These are phyloP conservation scores for Syzygium grande DNA, from an alignment of 345 rosid genomes.

Conservation along the genomic window DNA sequence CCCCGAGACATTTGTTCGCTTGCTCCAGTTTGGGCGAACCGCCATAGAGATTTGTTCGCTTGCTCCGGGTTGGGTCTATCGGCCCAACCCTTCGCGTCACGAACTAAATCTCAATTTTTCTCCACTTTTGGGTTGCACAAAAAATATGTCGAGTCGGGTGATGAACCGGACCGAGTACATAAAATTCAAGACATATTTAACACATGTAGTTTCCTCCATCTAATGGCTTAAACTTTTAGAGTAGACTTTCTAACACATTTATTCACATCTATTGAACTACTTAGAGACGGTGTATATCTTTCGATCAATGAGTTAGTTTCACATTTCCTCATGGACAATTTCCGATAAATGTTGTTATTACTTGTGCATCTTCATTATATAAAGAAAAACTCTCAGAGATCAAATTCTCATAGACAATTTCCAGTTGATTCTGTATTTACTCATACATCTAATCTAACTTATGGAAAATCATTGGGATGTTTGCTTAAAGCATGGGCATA, in stretches of 20 bases:
- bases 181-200: too few relatives aligned
- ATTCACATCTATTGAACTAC: background rate
- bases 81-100: too few relatives aligned
- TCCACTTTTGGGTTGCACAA: too few relatives aligned
- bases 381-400: background rate
- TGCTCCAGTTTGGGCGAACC: too few relatives aligned
- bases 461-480: background rate
- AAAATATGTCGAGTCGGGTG: too few relatives aligned
- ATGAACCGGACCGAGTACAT: too few relatives aligned
- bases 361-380: background rate
- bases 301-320: background rate
- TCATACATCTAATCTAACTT: background rate
- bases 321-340: background rate
- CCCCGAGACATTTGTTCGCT: too few relatives aligned
- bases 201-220: background rate
- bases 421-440: background rate
- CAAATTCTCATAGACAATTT: background rate
- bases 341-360: background rate
- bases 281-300: background rate
- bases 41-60: too few relatives aligned
- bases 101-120: too few relatives aligned
- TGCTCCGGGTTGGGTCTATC: too few relatives aligned
- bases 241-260: background rate
- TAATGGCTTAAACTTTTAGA: background rate
- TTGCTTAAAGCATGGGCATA: background rate